Conservation (phyloP, 2,329 filamentous ascomycete genomes). For the Fusarium subtropicale region DNA sequence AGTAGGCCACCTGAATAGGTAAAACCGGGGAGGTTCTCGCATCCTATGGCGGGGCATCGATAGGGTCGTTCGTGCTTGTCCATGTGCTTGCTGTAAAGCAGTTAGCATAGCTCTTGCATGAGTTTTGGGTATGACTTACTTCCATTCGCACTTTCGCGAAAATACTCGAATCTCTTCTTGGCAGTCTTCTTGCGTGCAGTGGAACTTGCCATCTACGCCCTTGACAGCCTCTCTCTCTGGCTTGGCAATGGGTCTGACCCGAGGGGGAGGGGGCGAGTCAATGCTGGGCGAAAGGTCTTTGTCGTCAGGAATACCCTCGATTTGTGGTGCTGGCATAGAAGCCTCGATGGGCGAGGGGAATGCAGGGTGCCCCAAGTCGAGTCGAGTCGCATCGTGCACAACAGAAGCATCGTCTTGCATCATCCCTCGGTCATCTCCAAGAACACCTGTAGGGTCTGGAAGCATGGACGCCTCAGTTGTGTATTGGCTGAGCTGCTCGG, state of each 20-base stretch:
- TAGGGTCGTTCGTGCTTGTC: conserved; percentile 97
- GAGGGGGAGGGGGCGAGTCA: conserved; percentile 52
- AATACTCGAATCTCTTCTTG: conserved; percentile 74
- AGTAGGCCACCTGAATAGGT: conserved; percentile 93
- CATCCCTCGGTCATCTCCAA: conserved; percentile 52
- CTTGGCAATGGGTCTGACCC: conserved; percentile 67
- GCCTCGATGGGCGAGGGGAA: conserved; percentile 54
- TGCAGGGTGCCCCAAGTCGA: conserved; percentile 53
- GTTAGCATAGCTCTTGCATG: conserved; percentile 39
- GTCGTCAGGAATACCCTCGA: conserved; percentile 51
- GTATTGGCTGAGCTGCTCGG: conserved; percentile 59
- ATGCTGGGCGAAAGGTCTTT: conserved; percentile 52
- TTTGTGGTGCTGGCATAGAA: conserved; percentile 48
- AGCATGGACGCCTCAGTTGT: conserved; percentile 55
- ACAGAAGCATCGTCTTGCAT: conserved; percentile 55
- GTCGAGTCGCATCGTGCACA: conserved; percentile 54
- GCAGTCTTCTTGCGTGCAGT: conserved; percentile 79
- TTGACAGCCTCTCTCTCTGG: conserved; percentile 68
- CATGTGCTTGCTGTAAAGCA: conserved; percentile 84
- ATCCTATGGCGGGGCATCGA: conserved; percentile 83
- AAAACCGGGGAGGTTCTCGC: conserved; percentile 92
- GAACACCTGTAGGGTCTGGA: conserved; percentile 53
- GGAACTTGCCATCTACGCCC: conserved; percentile 79
- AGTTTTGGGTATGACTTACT: conserved; percentile 68
- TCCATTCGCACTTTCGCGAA: conserved; percentile 91